These are phyloP conservation scores for Datisca glomerata DNA, from an alignment of 306 rosid species.

Conservation along the genomic window DNA sequence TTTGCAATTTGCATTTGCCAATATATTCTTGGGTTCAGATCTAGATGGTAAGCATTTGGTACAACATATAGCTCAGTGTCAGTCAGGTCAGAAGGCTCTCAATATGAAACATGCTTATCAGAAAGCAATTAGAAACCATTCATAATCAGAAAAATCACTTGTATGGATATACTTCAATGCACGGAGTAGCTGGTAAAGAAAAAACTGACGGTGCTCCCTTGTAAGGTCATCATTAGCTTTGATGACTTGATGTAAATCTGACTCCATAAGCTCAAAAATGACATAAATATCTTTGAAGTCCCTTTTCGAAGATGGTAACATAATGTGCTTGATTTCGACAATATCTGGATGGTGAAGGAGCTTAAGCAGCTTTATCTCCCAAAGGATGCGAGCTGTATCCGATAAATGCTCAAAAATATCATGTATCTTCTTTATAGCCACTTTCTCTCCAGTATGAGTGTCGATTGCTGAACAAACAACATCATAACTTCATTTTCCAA, in stretches of 20 bases:
- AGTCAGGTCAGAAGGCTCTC: conserved; percentile 10
- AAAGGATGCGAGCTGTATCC: conserved; percentile 94
- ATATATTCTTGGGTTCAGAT: conserved; percentile 92
- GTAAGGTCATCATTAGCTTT: conserved; percentile 87
- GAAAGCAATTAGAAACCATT: background rate
- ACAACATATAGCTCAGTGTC: conserved; percentile 25
- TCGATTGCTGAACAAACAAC: conserved; percentile 93
- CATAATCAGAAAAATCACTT: conserved; percentile 28
- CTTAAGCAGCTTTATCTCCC: conserved; percentile 93
- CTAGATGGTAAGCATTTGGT: conserved; percentile 96
- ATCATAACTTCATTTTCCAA: conserved; percentile 96
- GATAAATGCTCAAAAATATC: conserved; percentile 91
- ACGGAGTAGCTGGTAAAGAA: conserved; percentile 92
- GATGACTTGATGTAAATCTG: conserved; percentile 98
- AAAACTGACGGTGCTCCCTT: conserved; percentile 88
- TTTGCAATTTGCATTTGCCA: conserved; percentile 96
- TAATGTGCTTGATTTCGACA: conserved; percentile 89
- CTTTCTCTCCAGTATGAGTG: conserved; percentile 75
- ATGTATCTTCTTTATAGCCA: conserved; percentile 90
- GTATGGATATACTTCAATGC: conserved; percentile 93
- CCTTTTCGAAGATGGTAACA: conserved; percentile 83
- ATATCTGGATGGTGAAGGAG: conserved; percentile 95
- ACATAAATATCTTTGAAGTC: conserved; percentile 87
- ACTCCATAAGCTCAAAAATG: conserved; percentile 92
- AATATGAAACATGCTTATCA: background rate